phyloP scores from a whole-genome alignment of 345 rosid species.

The Hevea brasiliensis region DNA sequence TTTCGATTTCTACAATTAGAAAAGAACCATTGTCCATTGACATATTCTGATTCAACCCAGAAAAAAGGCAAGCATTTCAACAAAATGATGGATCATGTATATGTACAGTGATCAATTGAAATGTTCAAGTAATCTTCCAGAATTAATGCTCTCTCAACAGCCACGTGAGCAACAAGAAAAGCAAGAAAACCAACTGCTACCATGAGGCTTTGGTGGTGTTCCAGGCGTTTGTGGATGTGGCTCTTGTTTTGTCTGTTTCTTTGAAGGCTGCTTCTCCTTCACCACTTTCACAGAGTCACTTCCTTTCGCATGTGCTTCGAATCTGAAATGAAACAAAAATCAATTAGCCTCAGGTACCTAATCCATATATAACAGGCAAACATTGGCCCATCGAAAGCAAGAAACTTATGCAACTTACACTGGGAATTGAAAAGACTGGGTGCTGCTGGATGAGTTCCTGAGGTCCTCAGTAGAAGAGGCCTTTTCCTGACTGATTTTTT shows the following conservation, averaged over 20 bases:
- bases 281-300: slow-evolving; percentile 12
- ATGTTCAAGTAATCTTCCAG: not conserved
- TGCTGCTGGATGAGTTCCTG: slow-evolving; percentile 42
- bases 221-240: slow-evolving; percentile 10
- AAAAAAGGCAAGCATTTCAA: not conserved
- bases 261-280: slow-evolving; percentile 6
- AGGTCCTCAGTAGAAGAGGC: slow-evolving; percentile 16
- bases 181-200: slow-evolving; percentile 51
- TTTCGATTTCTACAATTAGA: not conserved
- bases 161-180: slow-evolving; percentile 48
- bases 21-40: not conserved
- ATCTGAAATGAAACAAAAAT: slow-evolving; percentile 27
- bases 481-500: slow-evolving; percentile 15
- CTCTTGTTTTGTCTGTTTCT: slow-evolving; percentile 8
- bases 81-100: too few relatives aligned
- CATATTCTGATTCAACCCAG: not conserved
- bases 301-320: slow-evolving; percentile 31
- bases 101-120: too few relatives aligned
- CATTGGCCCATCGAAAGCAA: not conserved
- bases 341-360: not conserved
- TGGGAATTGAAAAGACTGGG: slow-evolving; percentile 67
- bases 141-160: slow-evolving; percentile 1
- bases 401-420: slow-evolving; percentile 40
- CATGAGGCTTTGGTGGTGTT: slow-evolving; percentile 19
- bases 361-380: not conserved